Conservation (phyloP, 257 asterid genomes). For the Solanum chmielewskii region DNA sequence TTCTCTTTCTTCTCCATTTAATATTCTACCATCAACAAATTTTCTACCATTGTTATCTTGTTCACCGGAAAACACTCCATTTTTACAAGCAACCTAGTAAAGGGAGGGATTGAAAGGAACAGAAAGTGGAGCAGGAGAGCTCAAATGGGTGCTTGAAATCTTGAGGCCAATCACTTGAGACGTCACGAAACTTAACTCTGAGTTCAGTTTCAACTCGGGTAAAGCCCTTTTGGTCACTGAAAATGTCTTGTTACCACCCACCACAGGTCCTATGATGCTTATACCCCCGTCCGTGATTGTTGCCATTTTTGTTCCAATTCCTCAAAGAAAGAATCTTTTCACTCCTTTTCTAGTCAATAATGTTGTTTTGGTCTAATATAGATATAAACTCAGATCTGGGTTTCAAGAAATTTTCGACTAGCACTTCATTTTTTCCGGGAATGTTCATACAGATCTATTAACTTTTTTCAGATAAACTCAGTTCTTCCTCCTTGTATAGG, state of each 20-base stretch:
- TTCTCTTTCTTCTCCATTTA: not conserved
- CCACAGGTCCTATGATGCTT: constrained; percentile 1
- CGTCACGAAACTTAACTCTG: constrained; percentile 28
- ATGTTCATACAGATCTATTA: not conserved
- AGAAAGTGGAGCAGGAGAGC: constrained; percentile 10
- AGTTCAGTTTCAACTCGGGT: not conserved
- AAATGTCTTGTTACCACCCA: not conserved
- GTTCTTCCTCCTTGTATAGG: not conserved
- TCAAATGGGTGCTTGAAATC: constrained; percentile 31
- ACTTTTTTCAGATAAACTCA: not conserved
- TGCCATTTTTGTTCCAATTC: constrained; percentile 7
- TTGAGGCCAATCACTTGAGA: constrained; percentile 54
- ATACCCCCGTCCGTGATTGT: not conserved
- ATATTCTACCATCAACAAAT: not conserved
- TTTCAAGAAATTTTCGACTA: not conserved
- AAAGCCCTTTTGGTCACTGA: not conserved
- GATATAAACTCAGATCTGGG: not conserved
- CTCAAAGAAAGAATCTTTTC: not conserved
- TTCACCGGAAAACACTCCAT: not conserved
- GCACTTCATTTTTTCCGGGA: not conserved
- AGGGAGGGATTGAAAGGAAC: constrained; percentile 34
- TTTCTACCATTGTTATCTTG: not conserved
- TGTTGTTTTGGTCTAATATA: not conserved
- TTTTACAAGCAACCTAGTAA: constrained; percentile 48
- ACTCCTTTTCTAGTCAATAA: not conserved